Conservation (phyloP, 768 basidiomycete species). For the Kwoniella bestiolae region DNA sequence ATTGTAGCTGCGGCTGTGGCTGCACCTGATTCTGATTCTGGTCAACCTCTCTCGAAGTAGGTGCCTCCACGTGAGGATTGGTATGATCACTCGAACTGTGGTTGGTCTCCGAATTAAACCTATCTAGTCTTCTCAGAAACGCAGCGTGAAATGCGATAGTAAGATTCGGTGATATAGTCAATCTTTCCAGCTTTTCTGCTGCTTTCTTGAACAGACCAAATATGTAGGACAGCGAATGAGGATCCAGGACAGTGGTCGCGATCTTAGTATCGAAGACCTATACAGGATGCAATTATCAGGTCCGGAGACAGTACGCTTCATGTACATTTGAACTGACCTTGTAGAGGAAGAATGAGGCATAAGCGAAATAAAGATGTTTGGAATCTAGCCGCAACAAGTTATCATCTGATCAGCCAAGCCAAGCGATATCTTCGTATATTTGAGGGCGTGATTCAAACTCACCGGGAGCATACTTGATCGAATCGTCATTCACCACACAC, state of each 20-base stretch:
- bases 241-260: constrained; percentile 18
- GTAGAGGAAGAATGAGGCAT: constrained; percentile 21
- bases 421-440: not conserved
- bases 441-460: not conserved
- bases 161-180: constrained; percentile 4
- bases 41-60: not conserved
- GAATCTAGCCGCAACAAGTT: constrained; percentile 2
- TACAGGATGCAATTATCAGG: not conserved
- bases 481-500: constrained; percentile 12
- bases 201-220: constrained; percentile 7
- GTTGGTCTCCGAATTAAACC: no score
- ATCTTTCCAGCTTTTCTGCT: constrained; percentile 10
- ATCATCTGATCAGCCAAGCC: not conserved
- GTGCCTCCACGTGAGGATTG: no score
- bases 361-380: constrained; percentile 20
- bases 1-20: no score
- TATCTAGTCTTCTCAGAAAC: constrained; percentile 2
- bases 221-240: constrained; percentile 11
- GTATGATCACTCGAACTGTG: no score
- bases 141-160: constrained; percentile 19
- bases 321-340: constrained; percentile 10
- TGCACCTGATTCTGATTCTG: no score
- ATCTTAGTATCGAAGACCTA: constrained; percentile 20
- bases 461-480: constrained; percentile 13
- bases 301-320: not conserved